phyloP scores from a whole-genome alignment of 139 green algal species.

The Micractinium conductrix region DNA sequence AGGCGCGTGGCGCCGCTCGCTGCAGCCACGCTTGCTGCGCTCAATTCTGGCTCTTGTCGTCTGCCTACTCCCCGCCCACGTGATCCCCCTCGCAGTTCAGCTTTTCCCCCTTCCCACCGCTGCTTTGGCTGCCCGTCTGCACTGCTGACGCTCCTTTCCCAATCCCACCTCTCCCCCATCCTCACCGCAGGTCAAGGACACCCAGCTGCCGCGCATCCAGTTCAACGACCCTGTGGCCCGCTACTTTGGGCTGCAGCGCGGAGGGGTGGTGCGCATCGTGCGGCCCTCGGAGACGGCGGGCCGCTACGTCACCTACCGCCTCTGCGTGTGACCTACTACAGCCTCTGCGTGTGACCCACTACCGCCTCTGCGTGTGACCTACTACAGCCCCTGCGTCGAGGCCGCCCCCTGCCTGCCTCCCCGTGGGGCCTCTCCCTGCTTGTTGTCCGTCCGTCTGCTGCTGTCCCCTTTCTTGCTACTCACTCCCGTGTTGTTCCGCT shows the following conservation, averaged over 20 bases:
- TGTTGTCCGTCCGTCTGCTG: too few relatives aligned
- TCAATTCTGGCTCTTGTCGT: background rate
- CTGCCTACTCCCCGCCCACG: background rate
- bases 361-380: constrained; percentile 77
- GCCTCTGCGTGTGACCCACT: constrained; percentile 77
- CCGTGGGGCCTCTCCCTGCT: too few relatives aligned
- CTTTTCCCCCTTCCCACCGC: too few relatives aligned
- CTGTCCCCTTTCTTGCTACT: too few relatives aligned
- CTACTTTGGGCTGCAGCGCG: constrained; percentile 92
- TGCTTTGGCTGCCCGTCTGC: background rate
- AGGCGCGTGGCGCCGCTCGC: constrained; percentile 34
- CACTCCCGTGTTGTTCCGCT: too few relatives aligned
- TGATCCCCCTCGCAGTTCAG: too few relatives aligned
- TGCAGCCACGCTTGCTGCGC: too few relatives aligned
- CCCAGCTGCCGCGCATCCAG: constrained; percentile 96
- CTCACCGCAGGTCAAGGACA: constrained; percentile 88
- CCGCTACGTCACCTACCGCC: constrained; percentile 95
- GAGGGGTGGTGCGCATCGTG: constrained; percentile 96
- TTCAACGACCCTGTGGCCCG: constrained; percentile 90
- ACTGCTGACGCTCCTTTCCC: background rate
- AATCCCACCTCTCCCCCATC: background rate
- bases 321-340: constrained; percentile 80
- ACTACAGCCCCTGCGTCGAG: constrained; percentile 86
- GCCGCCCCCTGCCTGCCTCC: too few relatives aligned
- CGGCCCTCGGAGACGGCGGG: constrained; percentile 93